phyloP scores from a whole-genome alignment of 2,329 filamentous ascomycete species.

The Ilyonectria destructans region DNA sequence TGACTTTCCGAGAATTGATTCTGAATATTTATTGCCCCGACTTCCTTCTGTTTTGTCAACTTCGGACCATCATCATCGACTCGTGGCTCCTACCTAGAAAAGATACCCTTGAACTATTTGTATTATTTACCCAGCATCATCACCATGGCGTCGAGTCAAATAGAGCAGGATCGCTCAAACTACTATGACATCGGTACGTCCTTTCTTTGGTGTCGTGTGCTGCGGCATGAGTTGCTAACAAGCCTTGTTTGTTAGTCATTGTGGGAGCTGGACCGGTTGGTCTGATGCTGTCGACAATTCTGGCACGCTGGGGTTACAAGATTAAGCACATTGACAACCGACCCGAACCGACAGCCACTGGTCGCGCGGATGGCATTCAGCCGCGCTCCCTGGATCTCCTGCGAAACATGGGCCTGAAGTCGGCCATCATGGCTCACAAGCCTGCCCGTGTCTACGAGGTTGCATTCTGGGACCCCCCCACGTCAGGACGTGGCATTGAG shows the following conservation, averaged over 20 bases:
- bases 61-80: background rate
- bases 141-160: slow-evolving; percentile 38
- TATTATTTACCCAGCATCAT: slow-evolving; percentile 12
- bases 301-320: slow-evolving; percentile 94
- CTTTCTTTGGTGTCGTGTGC: background rate
- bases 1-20: slow-evolving; percentile 2
- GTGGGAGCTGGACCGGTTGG: slow-evolving; percentile 92
- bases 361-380: slow-evolving; percentile 93
- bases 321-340: slow-evolving; percentile 97
- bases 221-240: slow-evolving; percentile 10
- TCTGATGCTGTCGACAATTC: slow-evolving; percentile 87
- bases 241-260: slow-evolving; percentile 73
- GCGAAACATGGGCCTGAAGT: slow-evolving; percentile 91
- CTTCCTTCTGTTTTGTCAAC: slow-evolving; percentile 4
- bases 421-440: slow-evolving; percentile 88
- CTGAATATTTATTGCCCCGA: slow-evolving; percentile 21
- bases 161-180: slow-evolving; percentile 40
- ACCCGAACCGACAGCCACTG: slow-evolving; percentile 86
- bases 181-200: slow-evolving; percentile 64
- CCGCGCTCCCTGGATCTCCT: slow-evolving; percentile 90
- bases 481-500: slow-evolving; percentile 71
- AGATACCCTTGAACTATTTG: slow-evolving; percentile 25
- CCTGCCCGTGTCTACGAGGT: slow-evolving; percentile 89
- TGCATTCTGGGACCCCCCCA: slow-evolving; percentile 79
- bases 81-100: slow-evolving; percentile 1